phyloP scores from a whole-genome alignment of 306 rosid genomes.

The Lupinus albus region DNA sequence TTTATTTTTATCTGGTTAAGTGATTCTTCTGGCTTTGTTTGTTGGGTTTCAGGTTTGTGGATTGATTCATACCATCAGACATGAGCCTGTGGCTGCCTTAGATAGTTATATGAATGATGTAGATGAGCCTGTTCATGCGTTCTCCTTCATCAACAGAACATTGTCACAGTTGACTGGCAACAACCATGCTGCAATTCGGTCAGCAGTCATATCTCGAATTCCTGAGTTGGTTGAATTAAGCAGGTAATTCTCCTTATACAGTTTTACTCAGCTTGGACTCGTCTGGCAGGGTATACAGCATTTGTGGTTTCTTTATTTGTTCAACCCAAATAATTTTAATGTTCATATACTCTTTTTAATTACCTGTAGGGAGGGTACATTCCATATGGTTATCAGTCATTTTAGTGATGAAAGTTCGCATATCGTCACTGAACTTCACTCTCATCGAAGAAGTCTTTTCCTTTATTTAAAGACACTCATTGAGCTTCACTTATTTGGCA shows the following conservation, averaged over 20 bases:
- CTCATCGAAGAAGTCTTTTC: conserved; percentile 82
- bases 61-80: conserved; percentile 70
- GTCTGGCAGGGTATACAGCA: conserved; percentile 12
- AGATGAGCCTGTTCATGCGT: conserved; percentile 85
- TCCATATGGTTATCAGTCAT: conserved; percentile 71
- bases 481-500: conserved; percentile 87
- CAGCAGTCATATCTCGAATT: conserved; percentile 72
- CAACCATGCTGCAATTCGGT: conserved; percentile 54
- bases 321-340: conserved; percentile 27
- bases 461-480: conserved; percentile 85
- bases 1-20: conserved; percentile 29
- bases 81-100: conserved; percentile 76
- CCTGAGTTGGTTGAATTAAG: conserved; percentile 74
- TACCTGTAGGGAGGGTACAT: conserved; percentile 69
- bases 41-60: conserved; percentile 76
- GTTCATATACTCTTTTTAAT: conserved; percentile 39
- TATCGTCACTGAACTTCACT: conserved; percentile 65
- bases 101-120: conserved; percentile 88
- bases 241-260: conserved; percentile 56
- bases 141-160: conserved; percentile 75
- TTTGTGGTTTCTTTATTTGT: conserved; percentile 26
- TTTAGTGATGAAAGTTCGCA: conserved; percentile 67
- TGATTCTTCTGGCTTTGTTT: conserved; percentile 35
- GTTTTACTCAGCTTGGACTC: conserved; percentile 22
- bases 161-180: conserved; percentile 57